phyloP scores from a whole-genome alignment of 495 filamentous ascomycete species.

The Achaetomiella virescens region DNA sequence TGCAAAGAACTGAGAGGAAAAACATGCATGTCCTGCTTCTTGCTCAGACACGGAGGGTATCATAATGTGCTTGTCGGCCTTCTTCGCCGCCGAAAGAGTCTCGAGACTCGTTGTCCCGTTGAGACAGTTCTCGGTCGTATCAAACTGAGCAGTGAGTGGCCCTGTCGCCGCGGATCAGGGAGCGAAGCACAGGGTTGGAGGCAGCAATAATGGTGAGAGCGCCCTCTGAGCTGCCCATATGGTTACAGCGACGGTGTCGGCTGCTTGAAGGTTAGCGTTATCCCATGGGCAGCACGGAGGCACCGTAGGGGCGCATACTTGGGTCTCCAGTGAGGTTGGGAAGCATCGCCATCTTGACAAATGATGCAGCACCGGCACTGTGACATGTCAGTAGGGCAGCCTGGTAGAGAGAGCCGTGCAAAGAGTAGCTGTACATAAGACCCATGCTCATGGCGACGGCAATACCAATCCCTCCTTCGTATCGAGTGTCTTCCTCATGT shows the following conservation, averaged over 20 bases:
- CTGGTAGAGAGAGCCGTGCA: too few species aligned
- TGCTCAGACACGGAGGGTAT: too few species aligned
- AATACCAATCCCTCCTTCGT: conserved; percentile 30
- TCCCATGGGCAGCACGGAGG: background rate
- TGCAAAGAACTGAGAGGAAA: too few species aligned
- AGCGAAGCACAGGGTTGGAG: conserved; percentile 30
- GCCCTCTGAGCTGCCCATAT: conserved; percentile 30
- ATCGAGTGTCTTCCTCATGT: conserved; percentile 18
- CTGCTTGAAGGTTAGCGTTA: conserved; percentile 13
- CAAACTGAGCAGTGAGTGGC: background rate
- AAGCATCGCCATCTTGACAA: conserved; percentile 19
- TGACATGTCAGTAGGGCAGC: background rate
- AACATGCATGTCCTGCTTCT: too few species aligned
- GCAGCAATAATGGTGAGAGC: conserved; percentile 34
- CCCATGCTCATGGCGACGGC: conserved; percentile 35
- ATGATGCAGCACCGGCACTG: conserved; percentile 18
- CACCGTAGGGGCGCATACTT: conserved; percentile 1
- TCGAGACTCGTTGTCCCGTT: conserved; percentile 1
- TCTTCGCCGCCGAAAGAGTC: background rate
- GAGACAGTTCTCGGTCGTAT: conserved; percentile 2
- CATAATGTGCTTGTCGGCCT: too few species aligned
- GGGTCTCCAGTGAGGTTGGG: conserved; percentile 16
- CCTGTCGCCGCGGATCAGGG: conserved; percentile 15
- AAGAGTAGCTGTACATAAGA: conserved; percentile 24
- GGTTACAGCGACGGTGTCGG: conserved; percentile 24